Evolutionary conservation across 257 asterid genomes (phyloP).

Genomic region (Coffea eugenioides): DNA sequence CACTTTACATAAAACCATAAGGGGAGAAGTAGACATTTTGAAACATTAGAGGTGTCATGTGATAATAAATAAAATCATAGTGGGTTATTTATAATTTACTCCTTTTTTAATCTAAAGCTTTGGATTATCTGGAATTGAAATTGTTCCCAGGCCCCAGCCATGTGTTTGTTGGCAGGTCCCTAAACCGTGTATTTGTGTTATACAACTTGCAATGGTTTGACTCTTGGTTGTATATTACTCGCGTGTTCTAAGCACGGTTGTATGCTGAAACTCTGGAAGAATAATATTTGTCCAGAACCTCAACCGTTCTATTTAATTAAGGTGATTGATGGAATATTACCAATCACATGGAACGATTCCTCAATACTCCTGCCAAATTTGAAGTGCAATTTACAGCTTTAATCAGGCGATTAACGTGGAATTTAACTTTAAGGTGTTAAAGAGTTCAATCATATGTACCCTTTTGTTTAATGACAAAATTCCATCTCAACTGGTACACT

Average conservation of each 20-base stretch:
- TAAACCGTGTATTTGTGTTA: not conserved
- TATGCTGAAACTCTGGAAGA: not conserved
- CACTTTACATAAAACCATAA: too few relatives aligned
- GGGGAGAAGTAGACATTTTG: too few relatives aligned
- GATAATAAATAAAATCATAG: too few relatives aligned
- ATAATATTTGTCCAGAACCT: not conserved
- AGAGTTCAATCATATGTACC: not conserved
- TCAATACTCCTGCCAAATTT: not conserved
- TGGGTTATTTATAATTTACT: too few relatives aligned
- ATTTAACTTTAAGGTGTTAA: not conserved
- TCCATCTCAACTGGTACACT: not conserved
- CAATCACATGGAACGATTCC: not conserved
- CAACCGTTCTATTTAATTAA: not conserved
- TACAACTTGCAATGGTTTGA: not conserved
- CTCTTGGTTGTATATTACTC: too few relatives aligned
- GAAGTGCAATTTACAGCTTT: not conserved
- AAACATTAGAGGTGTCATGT: too few relatives aligned
- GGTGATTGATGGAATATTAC: not conserved
- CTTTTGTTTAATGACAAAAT: not conserved
- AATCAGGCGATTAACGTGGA: not conserved
- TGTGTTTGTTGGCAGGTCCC: not conserved
- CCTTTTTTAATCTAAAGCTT: not conserved
- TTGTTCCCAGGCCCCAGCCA: not conserved
- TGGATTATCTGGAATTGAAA: not conserved
- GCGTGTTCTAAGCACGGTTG: not conserved